Conservation (phyloP, 768 basidiomycete species). For the Tremella fuciformis region DNA sequence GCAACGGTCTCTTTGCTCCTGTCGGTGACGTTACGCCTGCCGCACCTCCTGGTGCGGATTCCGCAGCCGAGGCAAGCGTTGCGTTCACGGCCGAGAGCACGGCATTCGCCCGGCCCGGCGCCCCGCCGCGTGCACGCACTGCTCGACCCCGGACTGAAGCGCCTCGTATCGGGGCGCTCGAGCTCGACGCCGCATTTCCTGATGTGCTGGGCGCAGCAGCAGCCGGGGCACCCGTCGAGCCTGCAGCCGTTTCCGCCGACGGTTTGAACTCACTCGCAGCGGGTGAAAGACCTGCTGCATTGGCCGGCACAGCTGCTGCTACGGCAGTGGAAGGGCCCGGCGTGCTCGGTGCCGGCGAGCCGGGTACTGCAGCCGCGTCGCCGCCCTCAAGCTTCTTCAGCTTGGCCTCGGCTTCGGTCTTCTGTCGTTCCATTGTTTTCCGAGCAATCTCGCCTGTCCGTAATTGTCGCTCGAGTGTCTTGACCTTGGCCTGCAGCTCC, state of each 20-base stretch:
- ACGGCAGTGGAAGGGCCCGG: conserved; percentile 6
- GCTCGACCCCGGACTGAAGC: not conserved
- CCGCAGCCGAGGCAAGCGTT: conserved; percentile 21
- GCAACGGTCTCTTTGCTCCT: conserved; percentile 31
- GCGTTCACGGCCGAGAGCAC: conserved; percentile 39
- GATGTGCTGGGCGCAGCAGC: not conserved
- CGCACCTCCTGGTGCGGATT: conserved; percentile 9
- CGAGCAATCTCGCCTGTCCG: conserved; percentile 41
- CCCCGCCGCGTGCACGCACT: not conserved
- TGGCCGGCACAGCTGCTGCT: not conserved
- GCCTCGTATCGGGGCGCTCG: conserved; percentile 1
- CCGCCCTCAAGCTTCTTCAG: conserved; percentile 34
- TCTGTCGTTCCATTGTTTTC: conserved; percentile 43
- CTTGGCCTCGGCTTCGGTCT: conserved; percentile 32
- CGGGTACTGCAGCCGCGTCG: not conserved
- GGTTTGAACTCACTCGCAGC: conserved; percentile 23
- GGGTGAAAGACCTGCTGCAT: conserved; percentile 11
- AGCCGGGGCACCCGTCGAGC: conserved; percentile 10
- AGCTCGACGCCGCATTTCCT: not conserved
- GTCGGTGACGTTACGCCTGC: conserved; percentile 15
- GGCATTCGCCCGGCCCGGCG: conserved; percentile 1
- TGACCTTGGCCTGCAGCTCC: conserved; percentile 34
- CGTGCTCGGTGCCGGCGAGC: too few species aligned
- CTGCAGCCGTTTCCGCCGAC: conserved; percentile 7
- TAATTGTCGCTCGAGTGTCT: conserved; percentile 33